Percentiles rank a stretch among this genome's conserved stretches.
Evolutionary conservation across 345 rosid genomes (phyloP).

Genomic region (Eucalyptus cloeziana): DNA sequence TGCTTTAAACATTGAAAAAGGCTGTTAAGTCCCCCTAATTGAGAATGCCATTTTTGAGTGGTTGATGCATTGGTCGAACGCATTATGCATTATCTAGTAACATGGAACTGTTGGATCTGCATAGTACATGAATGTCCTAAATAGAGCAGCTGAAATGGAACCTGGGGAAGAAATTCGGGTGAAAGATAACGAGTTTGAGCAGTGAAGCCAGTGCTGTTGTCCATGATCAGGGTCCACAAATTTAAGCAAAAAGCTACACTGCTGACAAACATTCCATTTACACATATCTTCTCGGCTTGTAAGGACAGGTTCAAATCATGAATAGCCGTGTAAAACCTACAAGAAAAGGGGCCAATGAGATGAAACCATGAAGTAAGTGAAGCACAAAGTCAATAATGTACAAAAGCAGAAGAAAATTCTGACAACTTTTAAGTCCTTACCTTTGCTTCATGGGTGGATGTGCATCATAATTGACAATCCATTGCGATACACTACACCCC

Average conservation of each 20-base stretch:
- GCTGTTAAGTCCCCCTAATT: neutral
- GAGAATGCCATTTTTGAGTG: neutral
- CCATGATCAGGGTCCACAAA: conserved; percentile 93
- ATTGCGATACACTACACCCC: neutral
- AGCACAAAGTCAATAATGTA: neutral
- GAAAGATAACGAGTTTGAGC: conserved; percentile 74
- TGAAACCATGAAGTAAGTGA: neutral
- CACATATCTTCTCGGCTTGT: conserved; percentile 69
- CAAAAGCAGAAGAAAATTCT: neutral
- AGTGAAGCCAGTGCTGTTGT: conserved; percentile 69
- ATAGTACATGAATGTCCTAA: neutral
- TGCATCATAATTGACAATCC: neutral
- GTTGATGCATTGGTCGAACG: neutral
- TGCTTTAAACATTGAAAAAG: conserved; percentile 15
- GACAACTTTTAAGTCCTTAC: neutral
- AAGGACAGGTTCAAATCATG: conserved; percentile 60
- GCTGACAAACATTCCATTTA: conserved; percentile 74
- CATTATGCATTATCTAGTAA: neutral
- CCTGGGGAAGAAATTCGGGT: conserved; percentile 71
- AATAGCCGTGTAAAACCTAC: conserved; percentile 75
- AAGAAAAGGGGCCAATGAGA: neutral
- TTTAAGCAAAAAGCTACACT: conserved; percentile 67
- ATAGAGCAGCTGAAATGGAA: neutral
- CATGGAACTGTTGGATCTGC: neutral
- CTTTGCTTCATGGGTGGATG: neutral